A percentile compares a stretch with the other conserved stretches of the same genome.
Evolutionary conservation across 1,284 basidiomycete genomes (phyloP).

Genomic region (Sparassis latifolia): DNA sequence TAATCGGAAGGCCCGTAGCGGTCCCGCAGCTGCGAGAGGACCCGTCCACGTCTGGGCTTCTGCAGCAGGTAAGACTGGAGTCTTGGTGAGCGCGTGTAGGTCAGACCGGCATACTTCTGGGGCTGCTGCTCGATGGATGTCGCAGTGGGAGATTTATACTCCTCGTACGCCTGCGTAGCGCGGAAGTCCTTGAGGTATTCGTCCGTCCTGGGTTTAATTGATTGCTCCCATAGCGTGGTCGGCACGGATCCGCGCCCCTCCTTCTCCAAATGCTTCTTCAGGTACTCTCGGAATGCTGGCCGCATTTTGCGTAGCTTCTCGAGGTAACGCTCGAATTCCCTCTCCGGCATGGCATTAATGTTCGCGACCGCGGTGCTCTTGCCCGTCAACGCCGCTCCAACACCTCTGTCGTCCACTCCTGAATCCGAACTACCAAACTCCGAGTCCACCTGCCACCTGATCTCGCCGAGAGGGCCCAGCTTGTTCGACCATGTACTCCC

Average conservation of each 20-base stretch:
- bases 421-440: constrained; percentile 31
- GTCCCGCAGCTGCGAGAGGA: constrained; percentile 30
- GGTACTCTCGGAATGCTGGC: constrained; percentile 45
- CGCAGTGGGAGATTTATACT: constrained; percentile 22
- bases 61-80: constrained; percentile 49
- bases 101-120: constrained; percentile 55
- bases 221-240: constrained; percentile 26
- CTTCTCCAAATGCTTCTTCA: constrained; percentile 22
- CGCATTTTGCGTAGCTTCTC: constrained; percentile 46
- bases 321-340: constrained; percentile 55
- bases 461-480: constrained; percentile 24
- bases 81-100: constrained; percentile 45
- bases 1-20: constrained; percentile 1
- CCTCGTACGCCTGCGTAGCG: constrained; percentile 15
- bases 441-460: constrained; percentile 41
- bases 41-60: constrained; percentile 50
- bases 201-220: neutral
- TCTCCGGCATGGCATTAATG: constrained; percentile 29
- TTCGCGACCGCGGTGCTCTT: constrained; percentile 21
- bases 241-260: constrained; percentile 20
- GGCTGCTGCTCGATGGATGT: constrained; percentile 55
- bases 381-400: constrained; percentile 28
- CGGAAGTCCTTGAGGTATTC: constrained; percentile 26
- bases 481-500: constrained; percentile 30
- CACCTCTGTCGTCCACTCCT: constrained; percentile 8